phyloP scores from a whole-genome alignment of 2,329 filamentous ascomycete genomes.

The Chalaropsis thielavioides region DNA sequence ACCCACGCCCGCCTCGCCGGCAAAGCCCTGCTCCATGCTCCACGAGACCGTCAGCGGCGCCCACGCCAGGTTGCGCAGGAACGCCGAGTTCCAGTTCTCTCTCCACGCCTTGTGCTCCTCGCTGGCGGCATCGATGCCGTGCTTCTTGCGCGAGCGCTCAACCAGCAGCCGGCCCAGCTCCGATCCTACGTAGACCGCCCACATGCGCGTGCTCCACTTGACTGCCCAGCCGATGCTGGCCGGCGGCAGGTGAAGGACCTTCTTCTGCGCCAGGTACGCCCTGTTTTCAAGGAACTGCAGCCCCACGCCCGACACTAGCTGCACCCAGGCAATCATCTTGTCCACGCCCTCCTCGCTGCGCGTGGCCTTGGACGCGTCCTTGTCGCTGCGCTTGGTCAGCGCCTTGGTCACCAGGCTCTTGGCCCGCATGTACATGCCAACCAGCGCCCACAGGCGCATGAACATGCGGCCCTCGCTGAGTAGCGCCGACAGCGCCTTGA shows the following conservation, averaged over 20 bases:
- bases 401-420: conserved; percentile 32
- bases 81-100: conserved; percentile 46
- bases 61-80: conserved; percentile 60
- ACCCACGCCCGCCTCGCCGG: conserved; percentile 25
- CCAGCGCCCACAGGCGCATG: conserved; percentile 58
- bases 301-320: conserved; percentile 50
- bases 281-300: conserved; percentile 77
- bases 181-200: conserved; percentile 62
- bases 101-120: conserved; percentile 33
- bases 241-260: conserved; percentile 46
- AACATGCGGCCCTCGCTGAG: conserved; percentile 60
- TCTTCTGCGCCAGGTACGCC: conserved; percentile 61
- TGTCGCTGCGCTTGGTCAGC: conserved; percentile 16
- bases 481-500: conserved; percentile 48
- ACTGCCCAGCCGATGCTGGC: conserved; percentile 46
- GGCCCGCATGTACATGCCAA: conserved; percentile 59
- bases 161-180: conserved; percentile 54
- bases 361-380: conserved; percentile 19
- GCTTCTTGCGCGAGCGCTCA: conserved; percentile 30
- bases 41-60: conserved; percentile 74
- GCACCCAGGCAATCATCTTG: conserved; percentile 44
- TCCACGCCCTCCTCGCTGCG: conserved; percentile 27
- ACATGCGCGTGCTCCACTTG: conserved; percentile 63
- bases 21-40: conserved; percentile 50
- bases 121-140: conserved; percentile 24